phyloP scores from a whole-genome alignment of 2,329 filamentous ascomycete genomes.

The Arthrobotrys musiformis region DNA sequence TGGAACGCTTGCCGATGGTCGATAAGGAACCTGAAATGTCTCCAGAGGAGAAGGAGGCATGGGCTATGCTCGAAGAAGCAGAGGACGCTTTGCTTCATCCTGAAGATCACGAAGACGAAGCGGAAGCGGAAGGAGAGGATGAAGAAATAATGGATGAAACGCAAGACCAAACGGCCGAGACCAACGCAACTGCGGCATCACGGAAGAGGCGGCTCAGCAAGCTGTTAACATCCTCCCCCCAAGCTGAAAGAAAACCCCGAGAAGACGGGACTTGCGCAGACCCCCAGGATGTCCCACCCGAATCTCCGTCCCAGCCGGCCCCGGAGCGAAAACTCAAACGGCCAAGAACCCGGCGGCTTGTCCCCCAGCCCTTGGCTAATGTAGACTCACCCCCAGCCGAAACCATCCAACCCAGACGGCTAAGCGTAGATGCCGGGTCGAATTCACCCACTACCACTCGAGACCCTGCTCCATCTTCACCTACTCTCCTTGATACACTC shows the following conservation, averaged over 20 bases:
- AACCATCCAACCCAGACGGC: conserved; percentile 60
- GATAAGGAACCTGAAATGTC: conserved; percentile 56
- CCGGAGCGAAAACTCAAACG: conserved; percentile 87
- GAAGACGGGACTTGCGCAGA: conserved; percentile 78
- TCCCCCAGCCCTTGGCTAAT: conserved; percentile 66
- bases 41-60: conserved; percentile 58
- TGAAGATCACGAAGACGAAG: conserved; percentile 48
- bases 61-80: conserved; percentile 59
- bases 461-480: conserved; percentile 45
- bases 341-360: conserved; percentile 78
- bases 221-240: conserved; percentile 68
- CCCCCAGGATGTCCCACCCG: conserved; percentile 69
- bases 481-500: conserved; percentile 47
- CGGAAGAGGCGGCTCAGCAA: conserved; percentile 84
- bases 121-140: conserved; percentile 65
- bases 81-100: conserved; percentile 48
- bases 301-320: conserved; percentile 46
- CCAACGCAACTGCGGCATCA: conserved; percentile 86
- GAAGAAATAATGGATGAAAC: conserved; percentile 4
- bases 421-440: conserved; percentile 62
- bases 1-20: conserved; percentile 56
- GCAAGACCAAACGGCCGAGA: conserved; percentile 70
- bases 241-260: conserved; percentile 61
- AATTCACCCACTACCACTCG: conserved; percentile 30
- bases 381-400: conserved; percentile 62